Evolutionary conservation across 805 yeast species (phyloP).

Genomic region (Groenewaldozyma salmanticensis): DNA sequence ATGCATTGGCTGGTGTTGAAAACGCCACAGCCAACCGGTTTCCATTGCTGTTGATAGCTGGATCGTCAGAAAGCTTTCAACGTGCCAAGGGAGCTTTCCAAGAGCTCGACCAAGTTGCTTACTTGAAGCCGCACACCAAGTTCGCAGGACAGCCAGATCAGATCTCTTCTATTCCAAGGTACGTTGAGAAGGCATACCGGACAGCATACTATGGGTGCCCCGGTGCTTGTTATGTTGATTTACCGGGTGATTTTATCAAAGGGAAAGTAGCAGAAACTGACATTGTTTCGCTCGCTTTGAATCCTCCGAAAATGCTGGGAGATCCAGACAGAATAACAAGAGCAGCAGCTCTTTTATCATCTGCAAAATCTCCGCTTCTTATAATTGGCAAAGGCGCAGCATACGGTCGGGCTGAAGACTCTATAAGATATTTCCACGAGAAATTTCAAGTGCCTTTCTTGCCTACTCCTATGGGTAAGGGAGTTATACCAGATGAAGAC

Average conservation of each 20-base stretch:
- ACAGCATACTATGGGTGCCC: constrained; percentile 40
- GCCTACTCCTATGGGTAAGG: constrained; percentile 78
- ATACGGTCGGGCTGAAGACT: constrained; percentile 32
- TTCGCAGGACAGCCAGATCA: constrained; percentile 38
- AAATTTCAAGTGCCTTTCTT: constrained; percentile 43
- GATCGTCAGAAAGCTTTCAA: constrained; percentile 43
- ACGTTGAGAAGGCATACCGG: constrained; percentile 40
- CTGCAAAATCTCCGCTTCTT: constrained; percentile 41
- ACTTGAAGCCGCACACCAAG: constrained; percentile 41
- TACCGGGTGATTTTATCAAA: constrained; percentile 53
- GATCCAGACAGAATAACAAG: constrained; percentile 27
- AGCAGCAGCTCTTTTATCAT: constrained; percentile 29
- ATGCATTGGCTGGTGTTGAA: constrained; percentile 55
- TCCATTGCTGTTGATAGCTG: constrained; percentile 60
- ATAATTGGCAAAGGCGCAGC: constrained; percentile 63
- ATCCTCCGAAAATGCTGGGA: constrained; percentile 31
- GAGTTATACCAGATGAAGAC: constrained; percentile 45
- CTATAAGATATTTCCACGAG: constrained; percentile 34
- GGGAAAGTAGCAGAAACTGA: constrained; percentile 16
- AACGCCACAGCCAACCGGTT: constrained; percentile 54
- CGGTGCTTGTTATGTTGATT: constrained; percentile 53
- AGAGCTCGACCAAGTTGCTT: constrained; percentile 54
- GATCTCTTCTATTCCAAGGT: constrained; percentile 29
- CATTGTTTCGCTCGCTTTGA: constrained; percentile 5
- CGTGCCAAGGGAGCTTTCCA: constrained; percentile 57